Evolutionary conservation across 768 basidiomycete genomes (phyloP), one percentile per base, ranked within the genome.

Genomic region (Lentinula aciculospora): DNA sequence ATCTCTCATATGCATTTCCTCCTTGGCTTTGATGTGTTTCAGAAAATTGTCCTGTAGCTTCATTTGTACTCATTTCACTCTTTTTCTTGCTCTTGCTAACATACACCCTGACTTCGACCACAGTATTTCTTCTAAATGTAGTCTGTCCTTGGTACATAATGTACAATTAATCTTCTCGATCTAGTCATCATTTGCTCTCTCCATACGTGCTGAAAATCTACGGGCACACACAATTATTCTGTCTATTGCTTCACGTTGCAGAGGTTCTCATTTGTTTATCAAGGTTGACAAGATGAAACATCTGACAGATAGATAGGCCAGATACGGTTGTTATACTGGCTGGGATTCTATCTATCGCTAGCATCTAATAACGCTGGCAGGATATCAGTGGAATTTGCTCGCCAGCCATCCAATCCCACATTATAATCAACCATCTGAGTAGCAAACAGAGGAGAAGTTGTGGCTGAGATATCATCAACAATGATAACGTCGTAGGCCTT

Each of bases 401-500:
- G 62, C 69, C 68, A 69, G 12, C 68, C 69, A 53, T 69, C 63
- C 25, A 67, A 25, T 2, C 46, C 63, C 0, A 69, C 70, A 27
- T 70, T 71, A 45, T 61, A 71, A 51, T 70, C 64, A 7, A 69
- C 67, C 71, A 72, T 70, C 15, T 65, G 64, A 0, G 71, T 72
- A 2, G 71, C 71, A 15, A 65, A 58, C 2, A 61, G 34, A 0
- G 71, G 71, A 4, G 68, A 69, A 12, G 69, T 70, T 2, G 71
- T 72, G 1, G 71, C 71, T 3, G 71, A 70, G 17, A 70, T 66
- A 51, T 72, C 71, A 37, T 70, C 67, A 2, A 72, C 50, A 32
- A 72, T 65, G 34, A 72, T 69, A 3, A 68, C 69, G 57, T 72
- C 71, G 59, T 72, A 72, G 5, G 67, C 71, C 56, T 71, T 71